Conservation (phyloP, 805 yeast genomes). For the Saturnispora besseyi region DNA sequence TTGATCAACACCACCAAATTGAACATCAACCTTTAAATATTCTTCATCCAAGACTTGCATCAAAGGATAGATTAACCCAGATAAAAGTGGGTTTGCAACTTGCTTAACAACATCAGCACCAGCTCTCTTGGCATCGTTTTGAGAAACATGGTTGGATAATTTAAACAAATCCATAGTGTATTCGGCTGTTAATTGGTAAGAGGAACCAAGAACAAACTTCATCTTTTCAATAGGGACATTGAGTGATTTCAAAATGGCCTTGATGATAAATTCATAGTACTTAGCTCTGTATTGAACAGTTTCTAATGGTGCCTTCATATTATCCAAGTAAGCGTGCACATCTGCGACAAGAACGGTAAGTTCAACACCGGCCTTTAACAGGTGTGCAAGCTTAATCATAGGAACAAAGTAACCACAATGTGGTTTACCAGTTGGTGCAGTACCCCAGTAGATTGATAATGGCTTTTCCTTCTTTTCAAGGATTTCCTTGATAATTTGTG, state of each 20-base stretch:
- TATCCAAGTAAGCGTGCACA: conserved; percentile 92
- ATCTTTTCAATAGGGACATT: conserved; percentile 89
- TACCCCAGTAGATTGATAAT: conserved; percentile 92
- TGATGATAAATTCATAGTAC: conserved; percentile 78
- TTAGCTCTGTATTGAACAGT: conserved; percentile 81
- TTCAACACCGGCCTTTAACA: conserved; percentile 92
- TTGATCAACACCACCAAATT: conserved; percentile 99
- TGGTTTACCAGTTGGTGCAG: conserved; percentile 98
- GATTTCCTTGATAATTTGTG: conserved; percentile 76
- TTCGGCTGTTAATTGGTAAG: conserved; percentile 71
- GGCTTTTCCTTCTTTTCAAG: conserved; percentile 77
- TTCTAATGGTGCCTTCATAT: conserved; percentile 96
- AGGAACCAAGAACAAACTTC: conserved; percentile 76
- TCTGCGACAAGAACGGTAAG: conserved; percentile 90
- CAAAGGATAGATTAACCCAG: conserved; percentile 92
- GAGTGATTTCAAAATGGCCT: conserved; percentile 75
- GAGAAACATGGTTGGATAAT: conserved; percentile 75
- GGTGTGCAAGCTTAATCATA: conserved; percentile 93
- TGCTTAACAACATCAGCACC: conserved; percentile 99
- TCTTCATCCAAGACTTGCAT: conserved; percentile 99
- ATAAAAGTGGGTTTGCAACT: conserved; percentile 84
- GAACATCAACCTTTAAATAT: conserved; percentile 79
- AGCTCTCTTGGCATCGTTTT: conserved; percentile 95
- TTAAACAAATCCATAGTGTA: conserved; percentile 88
- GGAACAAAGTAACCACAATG: conserved; percentile 99